Conservation (phyloP, 805 yeast genomes). For the Candida vaughaniae region DNA sequence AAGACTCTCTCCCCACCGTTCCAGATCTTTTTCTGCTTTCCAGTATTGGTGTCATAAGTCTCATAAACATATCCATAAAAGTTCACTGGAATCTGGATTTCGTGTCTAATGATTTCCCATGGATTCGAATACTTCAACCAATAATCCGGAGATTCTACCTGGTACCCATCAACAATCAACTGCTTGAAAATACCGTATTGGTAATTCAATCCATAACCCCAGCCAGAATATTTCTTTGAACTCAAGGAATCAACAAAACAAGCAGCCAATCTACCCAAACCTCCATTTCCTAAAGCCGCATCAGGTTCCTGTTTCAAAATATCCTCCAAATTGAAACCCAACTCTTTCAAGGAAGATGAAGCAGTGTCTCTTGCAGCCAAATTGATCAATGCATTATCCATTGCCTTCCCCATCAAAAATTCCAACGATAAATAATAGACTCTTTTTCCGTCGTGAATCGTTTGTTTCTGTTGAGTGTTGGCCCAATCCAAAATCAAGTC, state of each 20-base stretch:
- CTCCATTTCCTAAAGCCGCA: conserved; percentile 95
- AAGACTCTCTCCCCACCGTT: conserved; percentile 84
- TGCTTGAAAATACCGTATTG: conserved; percentile 93
- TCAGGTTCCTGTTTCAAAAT: conserved; percentile 84
- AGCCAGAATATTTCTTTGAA: conserved; percentile 83
- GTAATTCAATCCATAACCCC: conserved; percentile 95
- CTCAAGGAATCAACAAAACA: conserved; percentile 89
- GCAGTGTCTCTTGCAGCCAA: conserved; percentile 65
- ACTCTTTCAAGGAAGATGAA: conserved; percentile 46
- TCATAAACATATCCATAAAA: conserved; percentile 81
- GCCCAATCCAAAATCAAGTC: conserved; percentile 85
- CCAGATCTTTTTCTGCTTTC: conserved; percentile 67
- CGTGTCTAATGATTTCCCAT: conserved; percentile 88
- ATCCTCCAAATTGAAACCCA: conserved; percentile 89
- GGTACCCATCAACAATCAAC: conserved; percentile 86
- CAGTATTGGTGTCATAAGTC: conserved; percentile 50
- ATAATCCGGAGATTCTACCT: conserved; percentile 91
- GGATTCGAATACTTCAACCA: conserved; percentile 90
- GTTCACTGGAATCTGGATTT: conserved; percentile 85
- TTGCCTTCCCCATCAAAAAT: conserved; percentile 91
- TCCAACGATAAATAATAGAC: conserved; percentile 85
- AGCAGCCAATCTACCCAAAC: conserved; percentile 91
- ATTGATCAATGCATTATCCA: conserved; percentile 91
- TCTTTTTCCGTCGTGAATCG: conserved; percentile 78
- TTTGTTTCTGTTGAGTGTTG: conserved; percentile 86